phyloP scores from a whole-genome alignment of 2,329 filamentous ascomycete species.

The Xylariaceae sp. region DNA sequence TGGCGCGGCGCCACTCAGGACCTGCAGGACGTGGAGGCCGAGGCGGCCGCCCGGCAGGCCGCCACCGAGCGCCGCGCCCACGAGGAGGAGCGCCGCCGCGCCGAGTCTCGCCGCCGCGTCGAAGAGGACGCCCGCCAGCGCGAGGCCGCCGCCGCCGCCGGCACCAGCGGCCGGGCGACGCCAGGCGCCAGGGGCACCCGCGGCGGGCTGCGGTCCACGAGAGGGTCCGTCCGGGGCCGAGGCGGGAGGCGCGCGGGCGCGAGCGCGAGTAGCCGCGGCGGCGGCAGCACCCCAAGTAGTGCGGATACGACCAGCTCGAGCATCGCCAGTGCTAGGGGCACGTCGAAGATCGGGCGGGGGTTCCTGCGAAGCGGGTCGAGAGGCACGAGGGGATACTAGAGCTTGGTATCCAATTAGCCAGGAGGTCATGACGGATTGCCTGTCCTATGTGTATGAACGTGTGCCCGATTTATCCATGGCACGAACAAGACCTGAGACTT shows the following conservation, averaged over 20 bases:
- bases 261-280: constrained; percentile 5
- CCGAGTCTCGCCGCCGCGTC: constrained; percentile 59
- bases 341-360: constrained; percentile 38
- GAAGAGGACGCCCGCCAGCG: constrained; percentile 49
- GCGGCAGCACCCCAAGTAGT: constrained; percentile 11
- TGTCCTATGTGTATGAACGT: too few species aligned
- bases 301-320: constrained; percentile 22
- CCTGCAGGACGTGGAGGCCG: constrained; percentile 76
- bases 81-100: constrained; percentile 71
- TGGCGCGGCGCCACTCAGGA: constrained; percentile 90
- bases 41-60: constrained; percentile 64
- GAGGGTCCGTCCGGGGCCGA: constrained; percentile 6
- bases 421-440: too few species aligned
- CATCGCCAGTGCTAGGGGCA: constrained; percentile 24
- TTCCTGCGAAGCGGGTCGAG: constrained; percentile 46
- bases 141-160: constrained; percentile 32
- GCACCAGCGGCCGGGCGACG: constrained; percentile 3
- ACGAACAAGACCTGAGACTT: too few species aligned
- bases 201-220: constrained; percentile 7
- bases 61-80: constrained; percentile 68
- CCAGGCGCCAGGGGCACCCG: constrained; percentile 7
- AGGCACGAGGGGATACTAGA: constrained; percentile 36
- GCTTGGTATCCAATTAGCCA: too few species aligned
- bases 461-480: too few species aligned
- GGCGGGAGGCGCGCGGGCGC: background rate